Base-by-base conservation (phyloP, 192 early-diverging fungal genomes). In the Cetraspora pellucida region DNA sequence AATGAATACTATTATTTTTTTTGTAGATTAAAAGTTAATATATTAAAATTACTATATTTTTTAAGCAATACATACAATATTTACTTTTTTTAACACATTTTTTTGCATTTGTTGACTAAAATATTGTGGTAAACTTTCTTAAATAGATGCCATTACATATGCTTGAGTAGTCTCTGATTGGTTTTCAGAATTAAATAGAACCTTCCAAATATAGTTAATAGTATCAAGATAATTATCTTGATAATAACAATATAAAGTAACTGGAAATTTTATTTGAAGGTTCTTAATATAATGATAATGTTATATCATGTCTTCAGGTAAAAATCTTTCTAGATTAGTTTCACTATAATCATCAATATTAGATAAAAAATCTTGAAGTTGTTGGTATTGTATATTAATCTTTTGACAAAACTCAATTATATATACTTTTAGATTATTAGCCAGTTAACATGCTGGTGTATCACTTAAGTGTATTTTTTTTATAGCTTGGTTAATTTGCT, bases 291-390 rank as follows among this genome's bases (percentile, higher is more conserved):
- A 58, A 25, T 25, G 1, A 10, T 58, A 58, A 1, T 21, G 21
- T 58, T 58, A 6, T 6, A 58, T 58, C 23, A n/a, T 25, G 23
- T 58, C 57, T 58, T 58, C 57, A 58, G 57, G n/a, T 58, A 58
- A 25, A 58, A 58, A 58, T n/a, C 57, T 58, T 10, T 58, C n/a
- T 25, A 58, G 7, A 58, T 58, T 58, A 58, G 23, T 58, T 58
- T 58, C 5, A 10, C 8, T 58, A 58, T 58, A 58, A 25, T 58
- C 7, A 58, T n/a, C 57, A 25, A 58, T 58, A 25, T 58, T 58
- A 6, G 5, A 25, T 58, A 58, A 25, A 25, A 25, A 25, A 25
- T 58, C 57, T 21, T 58, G 1, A 58, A 58, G 57, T 58, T 27
- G 21, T 21, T 58, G n/a, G 57, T 58, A 25, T 58, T 58, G 2